Conservation (phyloP, 805 yeast species). For the Suhomyces tanzawaensis region DNA sequence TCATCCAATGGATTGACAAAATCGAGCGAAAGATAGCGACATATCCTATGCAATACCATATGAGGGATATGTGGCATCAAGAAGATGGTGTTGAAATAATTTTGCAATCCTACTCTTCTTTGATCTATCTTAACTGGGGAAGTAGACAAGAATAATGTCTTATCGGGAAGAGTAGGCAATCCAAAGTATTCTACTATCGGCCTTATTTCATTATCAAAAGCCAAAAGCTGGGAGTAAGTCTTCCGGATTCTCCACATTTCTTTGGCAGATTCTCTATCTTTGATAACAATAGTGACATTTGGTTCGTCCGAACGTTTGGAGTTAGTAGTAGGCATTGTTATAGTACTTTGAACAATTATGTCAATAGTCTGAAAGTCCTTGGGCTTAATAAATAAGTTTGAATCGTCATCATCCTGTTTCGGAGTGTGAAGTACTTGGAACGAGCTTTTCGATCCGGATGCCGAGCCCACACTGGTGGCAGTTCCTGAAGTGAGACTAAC, state of each 20-base stretch:
- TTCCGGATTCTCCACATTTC: constrained; percentile 78
- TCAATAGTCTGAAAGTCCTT: constrained; percentile 52
- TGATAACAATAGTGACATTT: constrained; percentile 56
- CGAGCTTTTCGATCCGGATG: constrained; percentile 13
- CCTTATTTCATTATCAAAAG: constrained; percentile 61
- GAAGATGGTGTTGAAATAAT: constrained; percentile 58
- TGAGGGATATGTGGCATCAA: constrained; percentile 58
- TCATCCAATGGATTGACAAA: constrained; percentile 59
- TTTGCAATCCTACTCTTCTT: constrained; percentile 54
- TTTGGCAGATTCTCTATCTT: constrained; percentile 57
- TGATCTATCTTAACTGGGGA: constrained; percentile 65
- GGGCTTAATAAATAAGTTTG: constrained; percentile 56
- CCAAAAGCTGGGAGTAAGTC: constrained; percentile 54
- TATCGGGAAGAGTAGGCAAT: constrained; percentile 66
- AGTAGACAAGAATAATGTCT: constrained; percentile 51
- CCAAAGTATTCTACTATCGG: constrained; percentile 49
- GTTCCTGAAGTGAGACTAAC: neutral
- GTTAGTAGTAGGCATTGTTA: constrained; percentile 33
- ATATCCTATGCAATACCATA: constrained; percentile 49
- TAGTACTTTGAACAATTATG: constrained; percentile 49
- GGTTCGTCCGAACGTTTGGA: constrained; percentile 55
- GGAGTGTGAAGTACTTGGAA: constrained; percentile 15
- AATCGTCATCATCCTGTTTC: constrained; percentile 37
- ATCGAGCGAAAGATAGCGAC: constrained; percentile 66
- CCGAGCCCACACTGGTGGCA: too few species aligned